Evolutionary conservation across 345 rosid genomes (phyloP), one percentile per base, ranked within the genome.

Genomic region (Eutrema japonicum): DNA sequence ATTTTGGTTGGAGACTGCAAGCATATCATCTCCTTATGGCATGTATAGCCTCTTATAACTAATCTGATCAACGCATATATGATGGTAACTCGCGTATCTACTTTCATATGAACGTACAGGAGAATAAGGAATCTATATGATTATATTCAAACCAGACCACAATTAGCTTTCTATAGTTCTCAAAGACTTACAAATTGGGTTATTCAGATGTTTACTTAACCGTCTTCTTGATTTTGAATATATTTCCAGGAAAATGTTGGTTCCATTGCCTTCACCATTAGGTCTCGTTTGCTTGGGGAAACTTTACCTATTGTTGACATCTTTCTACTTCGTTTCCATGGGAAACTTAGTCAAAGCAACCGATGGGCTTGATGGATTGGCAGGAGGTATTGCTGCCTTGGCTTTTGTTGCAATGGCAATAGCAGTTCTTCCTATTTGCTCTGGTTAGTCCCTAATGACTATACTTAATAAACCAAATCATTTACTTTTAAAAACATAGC

Each of bases 21-120:
- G 46, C 53, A 76, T 94, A 66, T 75, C 95, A 30, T 85, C 97
- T 69, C 98, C 96, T 38, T 94, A 94, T 87, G 87, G 95, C 97
- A 94, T 94, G 97, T 89, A 94, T 87, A 94, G 83, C 86, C 86
- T 91, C 97, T 87, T 91, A 83, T 83, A 80, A 84, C 97, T 89
- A 84, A 75, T 85, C 78, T 85, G 84, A 81, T 82, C 87, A 83
- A 82, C 85, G 85, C 82, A 83, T 86, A 38, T 83, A 75, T 85
- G 85, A 87, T 68, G 96, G 93, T 83, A 87, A 87, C 97, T 85
- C 81, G 82, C 93, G 83, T 85, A 78, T 78, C 91, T 86, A 80
- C 72, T 83, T 85, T 83, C 58, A 29, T 76, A 73, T 52, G 75
- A 56, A 62, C 30, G 62, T 81, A 78, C 61, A 61, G 69, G 66